Evolutionary conservation across 257 asterid genomes (phyloP).

Genomic region (Cruciata laevipes): DNA sequence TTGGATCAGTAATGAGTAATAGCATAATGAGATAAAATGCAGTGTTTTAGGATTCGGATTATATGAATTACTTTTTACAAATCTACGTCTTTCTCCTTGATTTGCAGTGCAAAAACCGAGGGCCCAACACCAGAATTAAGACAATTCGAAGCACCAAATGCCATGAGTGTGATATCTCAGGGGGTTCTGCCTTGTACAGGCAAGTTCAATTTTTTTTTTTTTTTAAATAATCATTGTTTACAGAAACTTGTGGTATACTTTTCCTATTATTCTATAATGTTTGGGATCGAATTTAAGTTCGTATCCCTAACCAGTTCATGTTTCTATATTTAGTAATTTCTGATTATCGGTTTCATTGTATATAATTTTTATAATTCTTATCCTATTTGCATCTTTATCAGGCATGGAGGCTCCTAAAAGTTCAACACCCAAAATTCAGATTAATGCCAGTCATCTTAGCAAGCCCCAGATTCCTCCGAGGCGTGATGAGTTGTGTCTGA

Average conservation of each 20-base stretch:
- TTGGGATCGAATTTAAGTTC: background rate
- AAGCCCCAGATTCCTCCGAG: conserved; percentile 17
- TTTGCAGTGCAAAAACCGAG: conserved; percentile 47
- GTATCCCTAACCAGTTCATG: background rate
- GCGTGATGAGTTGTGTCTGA: conserved; percentile 8
- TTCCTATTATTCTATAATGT: background rate
- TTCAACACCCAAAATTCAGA: conserved; percentile 23
- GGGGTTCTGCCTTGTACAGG: conserved; percentile 43
- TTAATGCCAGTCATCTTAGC: conserved; percentile 11
- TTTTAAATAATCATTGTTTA: background rate
- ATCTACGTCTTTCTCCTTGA: conserved; percentile 19
- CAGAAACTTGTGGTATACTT: background rate
- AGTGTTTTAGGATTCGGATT: background rate
- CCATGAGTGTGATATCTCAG: conserved; percentile 25
- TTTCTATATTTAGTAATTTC: background rate
- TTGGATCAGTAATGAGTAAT: background rate
- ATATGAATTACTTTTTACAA: conserved; percentile 1
- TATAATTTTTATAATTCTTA: conserved; percentile 7
- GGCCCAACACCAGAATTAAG: conserved; percentile 17
- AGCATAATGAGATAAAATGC: background rate
- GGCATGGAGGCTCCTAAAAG: conserved; percentile 18
- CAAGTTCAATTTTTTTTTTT: conserved; percentile 12
- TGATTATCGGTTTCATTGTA: background rate
- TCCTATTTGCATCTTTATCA: conserved; percentile 18
- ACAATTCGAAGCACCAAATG: conserved; percentile 28